Percentiles rank a stretch among this genome's conserved stretches.
Conservation (phyloP, 2,329 filamentous ascomycete genomes). For the Botryotinia narcissicola region DNA sequence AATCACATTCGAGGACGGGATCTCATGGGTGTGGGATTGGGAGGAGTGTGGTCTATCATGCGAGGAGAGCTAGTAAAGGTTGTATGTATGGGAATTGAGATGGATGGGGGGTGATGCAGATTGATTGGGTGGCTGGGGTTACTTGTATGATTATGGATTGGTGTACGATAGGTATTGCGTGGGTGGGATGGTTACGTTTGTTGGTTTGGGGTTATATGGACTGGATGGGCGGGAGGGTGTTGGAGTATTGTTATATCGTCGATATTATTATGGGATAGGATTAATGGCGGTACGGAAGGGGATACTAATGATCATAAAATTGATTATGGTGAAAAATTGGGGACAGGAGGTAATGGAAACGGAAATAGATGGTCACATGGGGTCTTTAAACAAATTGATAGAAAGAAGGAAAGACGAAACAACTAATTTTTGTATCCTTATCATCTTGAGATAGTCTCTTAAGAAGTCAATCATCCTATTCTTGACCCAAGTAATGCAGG, state of each 20-base stretch:
- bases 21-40: slow-evolving; percentile 31
- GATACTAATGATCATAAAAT: neutral
- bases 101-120: neutral
- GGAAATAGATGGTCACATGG: neutral
- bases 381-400: neutral
- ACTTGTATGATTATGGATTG: slow-evolving; percentile 7
- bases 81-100: slow-evolving; percentile 14
- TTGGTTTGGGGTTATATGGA: neutral
- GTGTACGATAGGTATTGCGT: slow-evolving; percentile 12
- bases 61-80: slow-evolving; percentile 32
- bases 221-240: neutral
- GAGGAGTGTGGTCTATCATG: slow-evolving; percentile 31
- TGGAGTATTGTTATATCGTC: neutral
- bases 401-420: neutral
- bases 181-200: neutral
- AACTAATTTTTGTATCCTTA: neutral
- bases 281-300: neutral
- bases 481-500: neutral
- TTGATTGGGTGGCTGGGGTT: neutral
- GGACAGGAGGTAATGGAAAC: neutral
- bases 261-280: neutral
- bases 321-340: neutral
- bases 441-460: neutral
- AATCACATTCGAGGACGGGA: slow-evolving; percentile 26
- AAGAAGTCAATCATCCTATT: neutral